These are phyloP conservation scores for Fusarium sp. DNA, from an alignment of 2,329 filamentous ascomycete species.

Conservation along the genomic window DNA sequence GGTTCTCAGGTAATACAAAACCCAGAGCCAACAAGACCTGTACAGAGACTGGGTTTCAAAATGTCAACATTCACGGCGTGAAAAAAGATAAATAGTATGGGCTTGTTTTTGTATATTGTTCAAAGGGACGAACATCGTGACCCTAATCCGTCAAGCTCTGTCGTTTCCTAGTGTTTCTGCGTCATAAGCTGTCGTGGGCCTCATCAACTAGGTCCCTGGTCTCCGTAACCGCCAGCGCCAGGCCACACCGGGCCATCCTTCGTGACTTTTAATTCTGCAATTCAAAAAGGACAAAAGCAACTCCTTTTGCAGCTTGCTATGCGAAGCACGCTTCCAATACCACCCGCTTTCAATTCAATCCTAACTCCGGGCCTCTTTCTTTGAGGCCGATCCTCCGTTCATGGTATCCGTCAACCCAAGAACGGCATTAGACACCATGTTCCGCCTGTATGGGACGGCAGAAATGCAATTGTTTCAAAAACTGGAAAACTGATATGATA, in stretches of 20 bases:
- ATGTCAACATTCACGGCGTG: neutral
- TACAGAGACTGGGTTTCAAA: neutral
- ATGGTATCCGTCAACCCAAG: constrained; percentile 31
- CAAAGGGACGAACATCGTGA: neutral
- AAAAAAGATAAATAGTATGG: neutral
- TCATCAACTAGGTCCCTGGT: constrained; percentile 37
- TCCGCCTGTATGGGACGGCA: constrained; percentile 25
- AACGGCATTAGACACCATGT: constrained; percentile 23
- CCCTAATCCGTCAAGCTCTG: constrained; percentile 28
- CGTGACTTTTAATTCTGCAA: constrained; percentile 30
- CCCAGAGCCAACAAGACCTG: neutral
- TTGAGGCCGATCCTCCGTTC: constrained; percentile 26
- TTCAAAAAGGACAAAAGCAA: constrained; percentile 44
- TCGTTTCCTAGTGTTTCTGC: constrained; percentile 33
- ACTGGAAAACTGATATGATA: constrained; percentile 46
- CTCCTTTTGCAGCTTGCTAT: constrained; percentile 33
- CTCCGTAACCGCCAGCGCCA: constrained; percentile 36
- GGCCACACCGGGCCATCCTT: constrained; percentile 42
- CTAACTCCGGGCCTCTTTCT: constrained; percentile 45
- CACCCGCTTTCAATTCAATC: constrained; percentile 42
- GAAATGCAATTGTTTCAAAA: constrained; percentile 40
- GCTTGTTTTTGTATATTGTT: constrained; percentile 37
- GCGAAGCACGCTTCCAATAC: constrained; percentile 30
- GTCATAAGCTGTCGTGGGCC: constrained; percentile 34
- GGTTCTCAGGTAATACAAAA: neutral